A percentile compares a stretch with the other conserved stretches of the same genome.
Evolutionary conservation across 768 basidiomycete species (phyloP).

Genomic region (Naganishia kalamii): DNA sequence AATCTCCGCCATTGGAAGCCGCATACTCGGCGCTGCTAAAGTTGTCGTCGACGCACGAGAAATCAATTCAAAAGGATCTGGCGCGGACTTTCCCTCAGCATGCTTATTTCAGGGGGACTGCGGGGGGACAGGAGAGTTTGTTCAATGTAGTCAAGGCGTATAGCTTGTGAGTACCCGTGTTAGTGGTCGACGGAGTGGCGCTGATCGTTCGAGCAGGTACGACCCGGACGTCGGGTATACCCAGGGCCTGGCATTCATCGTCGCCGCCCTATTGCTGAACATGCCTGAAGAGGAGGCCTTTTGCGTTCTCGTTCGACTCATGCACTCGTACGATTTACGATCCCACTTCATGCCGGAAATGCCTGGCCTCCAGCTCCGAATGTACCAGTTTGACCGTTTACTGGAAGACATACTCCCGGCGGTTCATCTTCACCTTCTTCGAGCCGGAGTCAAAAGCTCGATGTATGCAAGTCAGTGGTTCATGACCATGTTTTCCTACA

Average conservation of each 20-base stretch:
- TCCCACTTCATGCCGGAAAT: constrained; percentile 99
- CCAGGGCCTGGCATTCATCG: constrained; percentile 93
- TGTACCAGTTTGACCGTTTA: constrained; percentile 86
- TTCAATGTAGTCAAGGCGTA: constrained; percentile 98
- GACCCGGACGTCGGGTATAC: constrained; percentile 94
- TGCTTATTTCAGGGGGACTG: constrained; percentile 90
- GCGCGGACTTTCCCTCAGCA: constrained; percentile 97
- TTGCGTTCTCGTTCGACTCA: constrained; percentile 83
- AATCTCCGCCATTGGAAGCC: constrained; percentile 76
- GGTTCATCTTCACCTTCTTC: constrained; percentile 82
- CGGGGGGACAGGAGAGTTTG: constrained; percentile 91
- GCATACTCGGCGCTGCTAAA: constrained; percentile 76
- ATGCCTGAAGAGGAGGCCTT: constrained; percentile 99
- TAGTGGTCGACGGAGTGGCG: neutral
- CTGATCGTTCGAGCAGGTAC: constrained; percentile 51
- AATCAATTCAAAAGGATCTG: constrained; percentile 85
- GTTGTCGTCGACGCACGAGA: constrained; percentile 80
- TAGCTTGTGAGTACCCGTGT: constrained; percentile 60
- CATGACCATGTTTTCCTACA: constrained; percentile 90
- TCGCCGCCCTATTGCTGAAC: constrained; percentile 88
- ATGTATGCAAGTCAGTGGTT: constrained; percentile 99
- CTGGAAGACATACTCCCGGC: constrained; percentile 89
- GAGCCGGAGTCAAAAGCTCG: constrained; percentile 91
- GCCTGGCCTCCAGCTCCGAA: constrained; percentile 88
- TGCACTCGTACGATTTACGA: constrained; percentile 92